Evolutionary conservation across 345 rosid genomes (phyloP).

Genomic region (Citropsis articulata): DNA sequence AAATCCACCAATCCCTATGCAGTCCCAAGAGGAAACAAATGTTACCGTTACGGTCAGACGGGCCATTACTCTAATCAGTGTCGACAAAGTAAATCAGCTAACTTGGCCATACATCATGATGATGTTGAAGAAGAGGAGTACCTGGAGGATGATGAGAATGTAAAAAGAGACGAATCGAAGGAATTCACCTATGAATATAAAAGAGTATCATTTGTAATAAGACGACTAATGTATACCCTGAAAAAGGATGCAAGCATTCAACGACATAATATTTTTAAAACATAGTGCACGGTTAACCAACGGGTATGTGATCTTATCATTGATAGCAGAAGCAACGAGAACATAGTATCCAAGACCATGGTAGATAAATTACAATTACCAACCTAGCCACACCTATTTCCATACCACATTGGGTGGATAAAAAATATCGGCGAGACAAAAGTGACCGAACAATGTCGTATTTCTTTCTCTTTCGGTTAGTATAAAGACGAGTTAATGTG

Average conservation of each 20-base stretch:
- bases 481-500: neutral
- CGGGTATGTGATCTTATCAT: neutral
- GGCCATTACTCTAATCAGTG: no score
- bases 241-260: neutral
- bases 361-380: neutral
- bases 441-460: neutral
- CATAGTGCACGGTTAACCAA: neutral
- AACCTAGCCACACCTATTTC: neutral
- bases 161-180: accelerated
- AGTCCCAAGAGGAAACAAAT: no score
- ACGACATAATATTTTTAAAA: no score
- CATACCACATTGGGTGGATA: no score
- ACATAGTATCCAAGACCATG: neutral
- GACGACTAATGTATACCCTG: accelerated
- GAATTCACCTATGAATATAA: neutral
- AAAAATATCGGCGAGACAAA: no score
- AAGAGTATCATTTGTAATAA: neutral
- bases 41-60: no score
- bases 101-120: no score
- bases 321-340: neutral
- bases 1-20: no score
- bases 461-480: neutral
- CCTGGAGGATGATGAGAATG: no score
- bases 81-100: no score
- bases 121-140: no score